Conservation (phyloP, 2,329 filamentous ascomycete species). For the Colletotrichum godetiae region DNA sequence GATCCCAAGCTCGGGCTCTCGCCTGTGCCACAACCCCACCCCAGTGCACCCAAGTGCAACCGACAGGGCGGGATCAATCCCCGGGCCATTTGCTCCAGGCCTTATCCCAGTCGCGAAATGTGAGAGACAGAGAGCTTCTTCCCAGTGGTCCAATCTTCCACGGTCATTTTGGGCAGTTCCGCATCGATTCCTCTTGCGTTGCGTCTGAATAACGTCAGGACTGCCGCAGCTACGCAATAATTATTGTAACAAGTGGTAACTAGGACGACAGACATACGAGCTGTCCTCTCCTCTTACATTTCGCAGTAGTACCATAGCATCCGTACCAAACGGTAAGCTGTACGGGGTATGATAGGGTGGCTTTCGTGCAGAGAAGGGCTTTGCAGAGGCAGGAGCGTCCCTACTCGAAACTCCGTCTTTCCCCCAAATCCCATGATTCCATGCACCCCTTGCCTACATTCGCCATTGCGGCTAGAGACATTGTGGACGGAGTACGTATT, state of each 20-base stretch:
- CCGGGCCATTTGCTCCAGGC: constrained; percentile 16
- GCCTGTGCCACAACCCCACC: background rate
- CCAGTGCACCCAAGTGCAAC: constrained; percentile 6
- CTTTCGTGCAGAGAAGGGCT: background rate
- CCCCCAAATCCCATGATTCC: constrained; percentile 1
- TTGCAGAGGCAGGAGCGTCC: background rate
- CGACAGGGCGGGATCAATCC: constrained; percentile 22
- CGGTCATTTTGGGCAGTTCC: background rate
- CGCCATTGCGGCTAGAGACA: background rate
- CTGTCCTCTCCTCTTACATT: too few species aligned
- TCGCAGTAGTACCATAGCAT: too few species aligned
- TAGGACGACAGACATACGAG: background rate
- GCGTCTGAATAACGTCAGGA: background rate
- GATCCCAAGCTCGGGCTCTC: constrained; percentile 12
- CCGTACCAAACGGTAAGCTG: too few species aligned
- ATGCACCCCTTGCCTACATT: background rate
- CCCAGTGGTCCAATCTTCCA: background rate
- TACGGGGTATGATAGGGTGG: too few species aligned
- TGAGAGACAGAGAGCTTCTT: background rate
- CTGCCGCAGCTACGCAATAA: background rate
- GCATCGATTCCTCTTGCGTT: background rate
- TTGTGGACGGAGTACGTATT: background rate
- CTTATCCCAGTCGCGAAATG: background rate
- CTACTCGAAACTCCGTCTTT: background rate
- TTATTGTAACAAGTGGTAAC: background rate